Percentiles rank a stretch among this genome's conserved stretches.
Evolutionary conservation across 2,329 filamentous ascomycete genomes (phyloP).

Genomic region (Didymella segeticola): DNA sequence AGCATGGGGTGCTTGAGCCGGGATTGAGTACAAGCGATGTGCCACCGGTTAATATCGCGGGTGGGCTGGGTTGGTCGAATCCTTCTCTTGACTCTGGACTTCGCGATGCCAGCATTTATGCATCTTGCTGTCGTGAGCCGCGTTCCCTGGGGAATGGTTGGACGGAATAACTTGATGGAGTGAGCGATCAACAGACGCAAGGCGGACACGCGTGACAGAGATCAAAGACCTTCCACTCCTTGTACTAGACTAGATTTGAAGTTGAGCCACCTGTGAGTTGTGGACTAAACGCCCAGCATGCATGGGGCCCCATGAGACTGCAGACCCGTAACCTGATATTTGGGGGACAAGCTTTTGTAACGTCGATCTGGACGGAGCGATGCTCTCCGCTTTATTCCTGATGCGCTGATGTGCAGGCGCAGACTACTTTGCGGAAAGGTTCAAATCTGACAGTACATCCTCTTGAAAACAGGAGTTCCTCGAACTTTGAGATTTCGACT

Average conservation of each 20-base stretch:
- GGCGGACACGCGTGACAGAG: constrained; percentile 6
- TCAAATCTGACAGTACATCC: neutral
- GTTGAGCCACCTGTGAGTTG: neutral
- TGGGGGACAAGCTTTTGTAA: neutral
- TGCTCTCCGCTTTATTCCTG: constrained; percentile 5
- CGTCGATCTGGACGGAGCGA: constrained; percentile 5
- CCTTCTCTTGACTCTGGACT: constrained; percentile 4
- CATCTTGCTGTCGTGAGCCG: constrained; percentile 9
- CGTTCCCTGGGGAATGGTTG: constrained; percentile 11
- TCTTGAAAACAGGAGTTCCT: neutral
- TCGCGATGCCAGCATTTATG: constrained; percentile 10
- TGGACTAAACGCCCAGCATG: neutral
- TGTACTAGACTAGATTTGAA: neutral
- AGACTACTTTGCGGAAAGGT: neutral
- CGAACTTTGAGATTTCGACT: neutral
- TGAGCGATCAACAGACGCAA: constrained; percentile 5
- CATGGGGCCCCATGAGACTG: neutral
- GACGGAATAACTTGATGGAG: constrained; percentile 16
- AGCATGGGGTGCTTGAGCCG: constrained; percentile 10
- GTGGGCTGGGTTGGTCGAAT: neutral
- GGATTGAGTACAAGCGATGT: constrained; percentile 13
- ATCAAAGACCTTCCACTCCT: neutral
- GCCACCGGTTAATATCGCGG: constrained; percentile 12
- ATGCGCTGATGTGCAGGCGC: neutral
- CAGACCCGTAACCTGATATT: constrained; percentile 4